These are phyloP conservation scores for Sutorius eximius DNA, from an alignment of 1,284 basidiomycete species.

Conservation along the genomic window DNA sequence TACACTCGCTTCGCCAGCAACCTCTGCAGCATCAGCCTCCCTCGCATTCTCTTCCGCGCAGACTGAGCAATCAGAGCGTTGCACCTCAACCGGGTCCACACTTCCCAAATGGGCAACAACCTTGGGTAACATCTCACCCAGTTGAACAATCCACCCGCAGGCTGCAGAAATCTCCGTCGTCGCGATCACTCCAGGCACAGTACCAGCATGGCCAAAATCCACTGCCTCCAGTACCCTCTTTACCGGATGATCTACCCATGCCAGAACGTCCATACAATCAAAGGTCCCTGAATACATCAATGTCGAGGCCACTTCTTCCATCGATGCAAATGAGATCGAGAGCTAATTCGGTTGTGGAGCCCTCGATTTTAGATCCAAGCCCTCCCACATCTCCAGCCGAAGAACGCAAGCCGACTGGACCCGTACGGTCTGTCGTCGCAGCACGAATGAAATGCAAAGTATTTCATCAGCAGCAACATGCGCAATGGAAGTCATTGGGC, in stretches of 20 bases:
- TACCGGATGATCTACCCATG: slow-evolving; percentile 41
- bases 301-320: slow-evolving; percentile 60
- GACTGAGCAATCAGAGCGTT: slow-evolving; percentile 11
- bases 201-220: slow-evolving; percentile 41
- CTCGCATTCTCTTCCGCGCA: slow-evolving; percentile 23
- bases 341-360: slow-evolving; percentile 48
- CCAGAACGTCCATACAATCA: slow-evolving; percentile 29
- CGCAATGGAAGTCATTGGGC: slow-evolving; percentile 96
- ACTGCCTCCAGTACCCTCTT: slow-evolving; percentile 50
- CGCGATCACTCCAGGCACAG: slow-evolving; percentile 58
- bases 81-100: slow-evolving; percentile 4
- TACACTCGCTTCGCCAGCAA: slow-evolving; percentile 31
- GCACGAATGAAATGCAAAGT: slow-evolving; percentile 99
- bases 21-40: slow-evolving; percentile 33
- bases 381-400: slow-evolving; percentile 76
- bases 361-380: slow-evolving; percentile 66
- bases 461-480: slow-evolving; percentile 92
- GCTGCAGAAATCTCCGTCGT: slow-evolving; percentile 60
- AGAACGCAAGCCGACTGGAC: slow-evolving; percentile 57
- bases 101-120: slow-evolving; percentile 9
- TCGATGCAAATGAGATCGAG: slow-evolving; percentile 57
- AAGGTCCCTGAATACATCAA: slow-evolving; percentile 39
- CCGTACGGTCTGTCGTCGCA: slow-evolving; percentile 71
- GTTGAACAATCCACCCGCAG: slow-evolving; percentile 37
- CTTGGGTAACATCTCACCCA: slow-evolving; percentile 7